A percentile compares a stretch with the other conserved stretches of the same genome.
phyloP scores from a whole-genome alignment of 1,284 basidiomycete genomes.

The Lentinus polychrous region DNA sequence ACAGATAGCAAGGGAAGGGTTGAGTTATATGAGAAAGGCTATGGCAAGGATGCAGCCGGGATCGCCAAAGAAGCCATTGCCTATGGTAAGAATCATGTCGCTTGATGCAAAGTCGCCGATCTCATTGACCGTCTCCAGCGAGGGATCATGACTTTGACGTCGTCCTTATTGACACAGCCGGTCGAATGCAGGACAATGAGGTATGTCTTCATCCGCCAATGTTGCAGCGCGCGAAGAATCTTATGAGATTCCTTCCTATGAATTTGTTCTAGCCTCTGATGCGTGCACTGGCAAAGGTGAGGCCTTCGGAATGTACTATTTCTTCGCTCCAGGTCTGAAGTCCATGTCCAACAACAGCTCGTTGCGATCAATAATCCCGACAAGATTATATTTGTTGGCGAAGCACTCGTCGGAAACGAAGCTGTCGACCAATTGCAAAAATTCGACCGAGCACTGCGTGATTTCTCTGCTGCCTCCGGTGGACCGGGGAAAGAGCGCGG shows the following conservation, averaged over 20 bases:
- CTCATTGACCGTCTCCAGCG: constrained; percentile 35
- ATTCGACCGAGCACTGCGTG: constrained; percentile 86
- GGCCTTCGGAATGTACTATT: constrained; percentile 9
- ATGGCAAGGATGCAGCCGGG: constrained; percentile 97
- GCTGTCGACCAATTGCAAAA: constrained; percentile 93
- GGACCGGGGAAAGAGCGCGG: constrained; percentile 67
- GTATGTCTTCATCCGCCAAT: constrained; percentile 31
- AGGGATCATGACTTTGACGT: constrained; percentile 88
- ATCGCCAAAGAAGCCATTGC: constrained; percentile 94
- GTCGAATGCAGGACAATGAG: constrained; percentile 98
- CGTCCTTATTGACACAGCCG: constrained; percentile 95
- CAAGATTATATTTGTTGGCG: constrained; percentile 95
- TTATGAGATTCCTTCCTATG: not conserved
- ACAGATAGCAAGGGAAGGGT: constrained; percentile 68
- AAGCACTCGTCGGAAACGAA: constrained; percentile 94
- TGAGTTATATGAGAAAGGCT: constrained; percentile 94
- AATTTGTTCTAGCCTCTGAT: constrained; percentile 67
- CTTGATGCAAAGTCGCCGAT: not conserved
- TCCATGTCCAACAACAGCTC: constrained; percentile 41
- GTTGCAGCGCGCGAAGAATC: not conserved
- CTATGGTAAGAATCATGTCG: constrained; percentile 52
- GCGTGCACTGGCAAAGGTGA: constrained; percentile 93
- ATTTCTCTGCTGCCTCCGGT: constrained; percentile 74
- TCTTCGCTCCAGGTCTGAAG: not conserved
- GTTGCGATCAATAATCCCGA: constrained; percentile 89